These are phyloP conservation scores for Kuraishia molischiana DNA, from an alignment of 805 yeast genomes.

Conservation along the genomic window DNA sequence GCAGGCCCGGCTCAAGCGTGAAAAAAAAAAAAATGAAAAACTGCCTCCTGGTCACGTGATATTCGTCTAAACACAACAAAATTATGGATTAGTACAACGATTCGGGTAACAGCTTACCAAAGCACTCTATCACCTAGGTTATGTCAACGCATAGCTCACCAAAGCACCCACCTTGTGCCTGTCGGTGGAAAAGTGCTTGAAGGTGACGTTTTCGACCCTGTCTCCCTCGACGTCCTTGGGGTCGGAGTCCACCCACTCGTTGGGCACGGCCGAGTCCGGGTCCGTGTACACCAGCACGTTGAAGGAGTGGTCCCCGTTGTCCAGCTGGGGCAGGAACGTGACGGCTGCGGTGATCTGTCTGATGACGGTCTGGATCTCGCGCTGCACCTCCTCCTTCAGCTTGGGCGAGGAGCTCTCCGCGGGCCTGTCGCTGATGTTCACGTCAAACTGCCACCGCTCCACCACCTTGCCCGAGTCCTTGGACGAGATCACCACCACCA, in stretches of 20 bases:
- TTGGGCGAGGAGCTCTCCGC: slow-evolving; percentile 12
- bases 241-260: slow-evolving; percentile 80
- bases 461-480: slow-evolving; percentile 57
- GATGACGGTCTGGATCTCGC: slow-evolving; percentile 75
- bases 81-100: too few species aligned
- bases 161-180: slow-evolving; percentile 63
- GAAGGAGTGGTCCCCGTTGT: slow-evolving; percentile 59
- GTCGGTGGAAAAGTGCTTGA: slow-evolving; percentile 58
- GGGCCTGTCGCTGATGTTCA: slow-evolving; percentile 26
- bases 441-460: slow-evolving; percentile 82
- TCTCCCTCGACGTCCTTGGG: slow-evolving; percentile 40
- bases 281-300: slow-evolving; percentile 80
- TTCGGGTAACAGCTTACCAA: too few species aligned
- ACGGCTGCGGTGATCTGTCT: slow-evolving; percentile 86
- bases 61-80: too few species aligned
- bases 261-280: slow-evolving; percentile 55
- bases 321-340: slow-evolving; percentile 72
- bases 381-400: slow-evolving; percentile 42
- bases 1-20: too few species aligned
- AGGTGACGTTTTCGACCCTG: slow-evolving; percentile 55
- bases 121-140: background rate
- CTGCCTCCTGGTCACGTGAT: too few species aligned
- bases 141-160: slow-evolving; percentile 43
- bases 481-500: slow-evolving; percentile 66
- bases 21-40: too few species aligned